Evolutionary conservation across 148 eudicot genomes (phyloP).

Genomic region (Limonium bicolor): DNA sequence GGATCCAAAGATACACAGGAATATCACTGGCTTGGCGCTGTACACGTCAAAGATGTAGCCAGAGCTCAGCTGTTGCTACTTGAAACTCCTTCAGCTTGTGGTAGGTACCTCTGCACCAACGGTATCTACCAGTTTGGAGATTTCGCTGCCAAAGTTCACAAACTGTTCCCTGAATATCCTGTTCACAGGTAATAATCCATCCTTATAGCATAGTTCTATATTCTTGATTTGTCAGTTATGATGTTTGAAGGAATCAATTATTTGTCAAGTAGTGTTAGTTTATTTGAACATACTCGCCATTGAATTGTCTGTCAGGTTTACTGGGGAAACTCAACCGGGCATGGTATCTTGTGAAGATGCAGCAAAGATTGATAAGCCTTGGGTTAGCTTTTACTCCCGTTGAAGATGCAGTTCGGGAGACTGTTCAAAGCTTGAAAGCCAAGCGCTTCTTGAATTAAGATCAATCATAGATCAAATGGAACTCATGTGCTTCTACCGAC

Average conservation of each 20-base stretch:
- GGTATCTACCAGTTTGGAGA: constrained; percentile 79
- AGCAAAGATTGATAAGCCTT: constrained; percentile 57
- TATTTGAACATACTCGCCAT: neutral
- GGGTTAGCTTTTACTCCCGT: constrained; percentile 63
- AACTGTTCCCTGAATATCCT: constrained; percentile 63
- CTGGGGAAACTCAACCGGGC: constrained; percentile 73
- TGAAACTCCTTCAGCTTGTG: constrained; percentile 62
- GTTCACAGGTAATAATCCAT: constrained; percentile 43
- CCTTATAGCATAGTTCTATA: neutral
- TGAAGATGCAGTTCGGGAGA: constrained; percentile 53
- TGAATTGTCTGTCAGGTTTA: constrained; percentile 28
- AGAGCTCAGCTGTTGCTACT: constrained; percentile 57
- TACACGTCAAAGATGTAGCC: constrained; percentile 86
- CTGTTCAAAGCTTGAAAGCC: constrained; percentile 50
- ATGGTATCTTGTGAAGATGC: constrained; percentile 51
- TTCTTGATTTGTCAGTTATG: neutral
- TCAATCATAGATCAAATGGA: too few relatives aligned
- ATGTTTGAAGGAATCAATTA: too few relatives aligned
- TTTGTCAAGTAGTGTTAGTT: too few relatives aligned
- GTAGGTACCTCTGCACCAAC: constrained; percentile 79
- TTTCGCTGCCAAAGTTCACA: constrained; percentile 54
- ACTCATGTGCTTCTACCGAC: too few relatives aligned
- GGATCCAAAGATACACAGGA: constrained; percentile 86
- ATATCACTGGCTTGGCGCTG: constrained; percentile 80
- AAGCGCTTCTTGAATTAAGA: constrained; percentile 31